Evolutionary conservation across 2,329 filamentous ascomycete species (phyloP).

Genomic region (Chaetomium sp.): DNA sequence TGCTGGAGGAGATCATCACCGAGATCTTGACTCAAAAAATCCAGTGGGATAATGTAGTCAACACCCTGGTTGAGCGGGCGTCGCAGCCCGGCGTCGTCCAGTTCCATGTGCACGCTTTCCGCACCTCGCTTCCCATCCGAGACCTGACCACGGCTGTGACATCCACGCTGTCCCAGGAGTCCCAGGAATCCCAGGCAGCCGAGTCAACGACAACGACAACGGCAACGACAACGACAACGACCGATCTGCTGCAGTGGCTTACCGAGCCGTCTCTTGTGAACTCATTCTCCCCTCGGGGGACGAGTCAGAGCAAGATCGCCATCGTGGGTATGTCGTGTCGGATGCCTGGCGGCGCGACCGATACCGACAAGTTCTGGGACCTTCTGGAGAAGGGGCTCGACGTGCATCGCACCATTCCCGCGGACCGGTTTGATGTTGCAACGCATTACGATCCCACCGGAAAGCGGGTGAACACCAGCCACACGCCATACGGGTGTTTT

Average conservation of each 20-base stretch:
- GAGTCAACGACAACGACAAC: no score
- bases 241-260: no score
- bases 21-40: not conserved
- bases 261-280: no score
- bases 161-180: no score
- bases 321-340: conserved; percentile 62
- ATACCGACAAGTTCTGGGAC: conserved; percentile 58
- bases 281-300: no score
- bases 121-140: no score
- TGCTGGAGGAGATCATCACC: not conserved
- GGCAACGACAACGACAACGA: no score
- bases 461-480: conserved; percentile 7
- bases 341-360: conserved; percentile 49
- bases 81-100: no score
- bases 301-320: conserved; percentile 38
- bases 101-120: no score
- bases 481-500: conserved; percentile 55
- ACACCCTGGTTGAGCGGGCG: not conserved
- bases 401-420: conserved; percentile 55
- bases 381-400: conserved; percentile 60
- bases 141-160: no score
- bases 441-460: conserved; percentile 46
- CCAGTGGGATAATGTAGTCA: not conserved
- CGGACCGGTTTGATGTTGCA: conserved; percentile 19
- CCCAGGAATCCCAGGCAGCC: no score